Evolutionary conservation across 768 basidiomycete species (phyloP).

Genomic region (Leccinum rimulosum): DNA sequence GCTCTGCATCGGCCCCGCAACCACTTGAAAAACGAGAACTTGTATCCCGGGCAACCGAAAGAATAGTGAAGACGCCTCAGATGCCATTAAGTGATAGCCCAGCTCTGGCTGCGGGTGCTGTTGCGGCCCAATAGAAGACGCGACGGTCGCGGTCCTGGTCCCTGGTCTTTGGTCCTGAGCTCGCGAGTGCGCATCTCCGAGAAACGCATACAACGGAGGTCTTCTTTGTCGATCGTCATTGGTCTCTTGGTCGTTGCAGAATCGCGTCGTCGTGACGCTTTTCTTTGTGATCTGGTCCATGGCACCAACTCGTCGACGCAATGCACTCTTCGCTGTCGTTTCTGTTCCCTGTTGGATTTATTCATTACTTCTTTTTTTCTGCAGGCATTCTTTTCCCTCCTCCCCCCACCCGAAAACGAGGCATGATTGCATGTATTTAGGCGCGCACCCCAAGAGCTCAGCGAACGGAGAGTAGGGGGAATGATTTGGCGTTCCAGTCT

Average conservation of each 20-base stretch:
- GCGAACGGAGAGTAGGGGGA: slow-evolving; percentile 12
- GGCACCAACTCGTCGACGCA: slow-evolving; percentile 4
- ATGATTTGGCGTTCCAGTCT: not conserved
- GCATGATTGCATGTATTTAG: slow-evolving; percentile 17
- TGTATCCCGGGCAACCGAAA: slow-evolving; percentile 39
- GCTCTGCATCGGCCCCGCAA: slow-evolving; percentile 30
- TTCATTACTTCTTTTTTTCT: slow-evolving; percentile 28
- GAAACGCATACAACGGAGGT: not conserved
- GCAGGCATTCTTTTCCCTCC: slow-evolving; percentile 24
- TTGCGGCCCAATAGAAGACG: slow-evolving; percentile 30
- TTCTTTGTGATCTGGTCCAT: slow-evolving; percentile 4
- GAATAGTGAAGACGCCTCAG: slow-evolving; percentile 56
- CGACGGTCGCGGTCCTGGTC: not conserved
- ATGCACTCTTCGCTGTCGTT: slow-evolving; percentile 15
- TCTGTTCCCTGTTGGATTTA: slow-evolving; percentile 27
- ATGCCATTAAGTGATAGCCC: slow-evolving; percentile 61
- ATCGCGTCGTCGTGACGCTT: not conserved
- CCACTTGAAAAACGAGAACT: slow-evolving; percentile 39
- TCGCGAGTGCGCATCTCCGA: slow-evolving; percentile 6
- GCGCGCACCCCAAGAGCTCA: slow-evolving; percentile 10
- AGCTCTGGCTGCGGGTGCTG: slow-evolving; percentile 47
- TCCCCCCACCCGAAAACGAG: slow-evolving; percentile 13
- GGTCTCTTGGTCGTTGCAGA: slow-evolving; percentile 4
- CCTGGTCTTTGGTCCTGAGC: not conserved
- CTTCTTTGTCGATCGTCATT: not conserved